Base-by-base conservation (phyloP, 2,329 filamentous ascomycete genomes). In the Fusarium transvaalense region DNA sequence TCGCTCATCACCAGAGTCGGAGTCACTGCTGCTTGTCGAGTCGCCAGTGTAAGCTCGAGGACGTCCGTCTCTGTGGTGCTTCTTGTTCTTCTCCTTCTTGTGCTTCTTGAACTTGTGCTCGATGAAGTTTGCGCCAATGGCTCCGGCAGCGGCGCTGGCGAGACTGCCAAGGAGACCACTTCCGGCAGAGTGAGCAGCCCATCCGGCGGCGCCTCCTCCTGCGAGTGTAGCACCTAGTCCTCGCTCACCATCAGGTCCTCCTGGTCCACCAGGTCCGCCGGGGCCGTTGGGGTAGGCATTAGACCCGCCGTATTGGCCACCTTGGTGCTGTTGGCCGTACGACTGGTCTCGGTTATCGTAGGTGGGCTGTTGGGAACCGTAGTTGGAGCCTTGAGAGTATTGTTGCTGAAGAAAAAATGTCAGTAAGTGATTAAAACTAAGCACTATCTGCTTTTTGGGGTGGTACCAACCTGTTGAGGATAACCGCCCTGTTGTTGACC, bases 181-280 rank as follows among this genome's bases (percentile, higher is more conserved):
- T 10, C 84, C 85, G 21, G 84, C 76, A 63, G 85, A 81, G 75
- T 86, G 82, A 0, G 83, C 84, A 0, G 84, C 76, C 68, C 81
- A 85, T 9, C 82, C 84, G 23, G 83, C 85, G 3, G 80, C 83
- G 41, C 80, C 82, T 15, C 82, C 81, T 34, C 84, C 84, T 3
- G 83, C 61, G 17, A 86, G 68, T 10, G 83, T 82, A 5, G 84
- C 82, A 6, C 84, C 84, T 4, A 87, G 77, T n/a, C 85, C 85
- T 45, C 84, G 82, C 31, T 86, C 84, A 5, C 75, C 73, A 21
- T 76, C 71, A 5, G 61, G 71, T 5, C 75, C 71, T 39, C 72
- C 68, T 5, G 58, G 66, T 9, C 70, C 71, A 9, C 63, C 61
- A 0, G 62, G 54, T 41, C 38, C 38, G 15, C 60, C 61, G 6